phyloP scores from a whole-genome alignment of 1,284 basidiomycete species.

The Porodaedalea pini region DNA sequence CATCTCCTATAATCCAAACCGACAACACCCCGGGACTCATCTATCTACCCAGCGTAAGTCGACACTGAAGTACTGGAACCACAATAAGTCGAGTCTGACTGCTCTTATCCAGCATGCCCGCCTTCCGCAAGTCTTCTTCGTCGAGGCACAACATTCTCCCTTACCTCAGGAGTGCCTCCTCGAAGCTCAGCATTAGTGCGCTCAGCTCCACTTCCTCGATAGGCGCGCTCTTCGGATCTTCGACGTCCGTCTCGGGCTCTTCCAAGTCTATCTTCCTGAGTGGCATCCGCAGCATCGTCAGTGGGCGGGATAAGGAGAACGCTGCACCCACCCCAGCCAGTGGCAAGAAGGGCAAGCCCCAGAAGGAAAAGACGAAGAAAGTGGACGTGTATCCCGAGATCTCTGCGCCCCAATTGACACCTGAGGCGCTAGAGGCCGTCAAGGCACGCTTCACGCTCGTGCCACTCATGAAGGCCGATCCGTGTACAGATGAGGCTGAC shows the following conservation, averaged over 20 bases:
- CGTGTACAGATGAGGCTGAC: conserved; percentile 8
- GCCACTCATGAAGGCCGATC: conserved; percentile 6
- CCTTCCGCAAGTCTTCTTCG: conserved; percentile 4
- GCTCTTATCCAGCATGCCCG: conserved; percentile 5
- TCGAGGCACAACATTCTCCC: conserved; percentile 1
- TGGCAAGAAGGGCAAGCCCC: neutral
- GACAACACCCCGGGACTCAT: too few relatives aligned
- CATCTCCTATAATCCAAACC: too few relatives aligned
- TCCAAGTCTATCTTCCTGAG: neutral
- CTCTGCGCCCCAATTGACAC: conserved; percentile 13
- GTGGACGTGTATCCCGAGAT: conserved; percentile 8
- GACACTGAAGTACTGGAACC: too few relatives aligned
- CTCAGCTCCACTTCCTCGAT: conserved; percentile 14
- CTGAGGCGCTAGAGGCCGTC: conserved; percentile 14
- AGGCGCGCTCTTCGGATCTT: conserved; percentile 1
- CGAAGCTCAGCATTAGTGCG: conserved; percentile 10
- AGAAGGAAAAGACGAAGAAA: neutral
- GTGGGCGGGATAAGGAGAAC: conserved; percentile 2
- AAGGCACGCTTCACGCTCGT: conserved; percentile 15
- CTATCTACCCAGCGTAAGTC: too few relatives aligned
- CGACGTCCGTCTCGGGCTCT: neutral
- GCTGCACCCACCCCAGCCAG: neutral
- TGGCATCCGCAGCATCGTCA: neutral
- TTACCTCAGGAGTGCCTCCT: conserved; percentile 13
- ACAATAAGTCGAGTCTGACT: too few relatives aligned